A percentile compares a stretch with the other conserved stretches of the same genome.
Evolutionary conservation across 805 yeast genomes (phyloP).

Genomic region (Kluyveromyces lactis): DNA sequence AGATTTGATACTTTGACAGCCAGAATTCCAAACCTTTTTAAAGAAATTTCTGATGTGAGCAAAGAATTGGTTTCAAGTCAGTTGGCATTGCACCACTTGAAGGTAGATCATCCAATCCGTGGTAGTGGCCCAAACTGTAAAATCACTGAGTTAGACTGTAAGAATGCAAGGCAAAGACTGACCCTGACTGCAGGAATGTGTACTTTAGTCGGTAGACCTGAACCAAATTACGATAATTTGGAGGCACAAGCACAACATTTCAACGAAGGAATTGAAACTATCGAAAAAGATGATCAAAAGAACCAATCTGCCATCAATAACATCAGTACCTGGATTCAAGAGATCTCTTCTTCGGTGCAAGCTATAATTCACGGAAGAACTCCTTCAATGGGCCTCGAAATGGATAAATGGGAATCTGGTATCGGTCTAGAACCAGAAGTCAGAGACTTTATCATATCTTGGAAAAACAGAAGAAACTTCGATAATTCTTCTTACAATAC

Average conservation of each 20-base stretch:
- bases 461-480: constrained; percentile 31
- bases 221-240: constrained; percentile 30
- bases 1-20: constrained; percentile 60
- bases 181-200: constrained; percentile 83
- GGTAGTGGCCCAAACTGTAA: constrained; percentile 88
- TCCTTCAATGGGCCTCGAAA: constrained; percentile 36
- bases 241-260: constrained; percentile 33
- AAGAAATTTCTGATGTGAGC: constrained; percentile 55
- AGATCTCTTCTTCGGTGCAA: constrained; percentile 39
- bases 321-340: constrained; percentile 61
- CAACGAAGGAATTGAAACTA: constrained; percentile 36
- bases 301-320: constrained; percentile 60
- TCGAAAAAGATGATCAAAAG: constrained; percentile 42
- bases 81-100: constrained; percentile 53
- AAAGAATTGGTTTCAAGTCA: constrained; percentile 59
- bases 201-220: constrained; percentile 73
- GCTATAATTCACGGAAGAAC: constrained; percentile 21
- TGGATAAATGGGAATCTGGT: constrained; percentile 75
- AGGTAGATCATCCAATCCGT: constrained; percentile 60
- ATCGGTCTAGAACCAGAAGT: constrained; percentile 67
- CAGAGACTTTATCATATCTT: constrained; percentile 47
- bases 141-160: constrained; percentile 74
- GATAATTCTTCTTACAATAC: constrained; percentile 7
- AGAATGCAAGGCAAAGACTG: constrained; percentile 74
- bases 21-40: constrained; percentile 62